These are phyloP conservation scores for Dipteronia dyeriana DNA, from an alignment of 345 rosid species.

Conservation along the genomic window DNA sequence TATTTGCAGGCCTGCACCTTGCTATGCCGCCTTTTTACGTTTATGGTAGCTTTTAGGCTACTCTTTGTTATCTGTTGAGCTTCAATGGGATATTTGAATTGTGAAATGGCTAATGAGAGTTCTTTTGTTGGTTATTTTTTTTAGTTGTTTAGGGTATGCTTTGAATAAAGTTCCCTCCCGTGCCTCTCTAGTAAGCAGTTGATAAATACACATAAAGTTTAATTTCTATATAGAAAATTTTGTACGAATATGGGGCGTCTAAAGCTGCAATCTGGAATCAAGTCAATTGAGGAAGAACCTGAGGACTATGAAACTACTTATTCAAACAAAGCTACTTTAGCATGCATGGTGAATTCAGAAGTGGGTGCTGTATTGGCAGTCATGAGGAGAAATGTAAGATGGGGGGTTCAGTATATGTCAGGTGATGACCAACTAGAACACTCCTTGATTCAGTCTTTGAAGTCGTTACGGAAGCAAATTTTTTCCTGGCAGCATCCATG, in stretches of 20 bases:
- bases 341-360: constrained; percentile 87
- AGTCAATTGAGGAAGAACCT: constrained; percentile 92
- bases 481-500: constrained; percentile 89
- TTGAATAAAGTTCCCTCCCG: constrained; percentile 19
- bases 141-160: constrained; percentile 39
- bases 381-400: constrained; percentile 97
- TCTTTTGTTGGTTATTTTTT: constrained; percentile 5
- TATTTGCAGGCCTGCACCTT: neutral
- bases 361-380: constrained; percentile 92
- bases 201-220: constrained; percentile 26
- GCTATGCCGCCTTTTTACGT: neutral
- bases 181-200: constrained; percentile 21
- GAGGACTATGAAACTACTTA: constrained; percentile 66
- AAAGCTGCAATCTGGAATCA: constrained; percentile 88
- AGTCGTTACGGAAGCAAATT: constrained; percentile 78
- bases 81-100: neutral
- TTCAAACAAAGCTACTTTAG: constrained; percentile 61
- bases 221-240: constrained; percentile 27
- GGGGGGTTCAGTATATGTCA: constrained; percentile 93
- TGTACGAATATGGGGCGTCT: constrained; percentile 75
- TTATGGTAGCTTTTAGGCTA: neutral
- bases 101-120: neutral
- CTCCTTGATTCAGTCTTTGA: constrained; percentile 85
- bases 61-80: neutral
- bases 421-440: constrained; percentile 97